Evolutionary conservation across 371 early-diverging fungal species (phyloP), one percentile per base, ranked within the genome.

Genomic region (Globomyces sp.): DNA sequence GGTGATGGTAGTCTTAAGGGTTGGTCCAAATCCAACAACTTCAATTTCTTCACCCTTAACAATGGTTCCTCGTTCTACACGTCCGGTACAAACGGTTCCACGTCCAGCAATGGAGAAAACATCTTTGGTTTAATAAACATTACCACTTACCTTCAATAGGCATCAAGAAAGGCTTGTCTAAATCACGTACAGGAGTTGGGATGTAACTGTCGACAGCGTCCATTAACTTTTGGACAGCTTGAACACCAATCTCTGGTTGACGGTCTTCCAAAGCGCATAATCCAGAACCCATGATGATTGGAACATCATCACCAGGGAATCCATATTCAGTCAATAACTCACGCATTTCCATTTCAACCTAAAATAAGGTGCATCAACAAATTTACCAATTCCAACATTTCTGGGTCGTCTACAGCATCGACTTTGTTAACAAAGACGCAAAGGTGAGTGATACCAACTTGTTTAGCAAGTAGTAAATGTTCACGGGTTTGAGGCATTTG

Each of bases 381-480:
- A 65, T 94, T 94, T 63, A 99, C 98, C 64, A 99, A 90, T 75
- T 99, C 96, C 71, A 97, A 85, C 93, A 96, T 95, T 77, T 94
- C 98, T 52, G 87, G 83, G 76, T 98, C 97, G 75, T 95, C 96
- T 57, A 99, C 86, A 67, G 91, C 92, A 77, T 99, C 99, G 45
- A 96, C 92, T 90, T 99, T 99, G 92, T 99, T 99, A 78, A 99
- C 87, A 74, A 95, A 98, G 47, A 99, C 98, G 69, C 99, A 97
- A 66, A 99, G 80, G 72, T 91, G 87, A 77, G 90, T 82, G 67
- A 98, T 89, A 70, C 99, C 99, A 65, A 99, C 95, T 80, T 97
- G 99, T 74, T 89, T 89, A 74, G 94, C 98, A 63, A 94, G 87
- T 77, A 93, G 88, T 86, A 95, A 87, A 77, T 95, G 99, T 87